Base-by-base conservation (phyloP, 306 rosid genomes). In the Neltuma alba region DNA sequence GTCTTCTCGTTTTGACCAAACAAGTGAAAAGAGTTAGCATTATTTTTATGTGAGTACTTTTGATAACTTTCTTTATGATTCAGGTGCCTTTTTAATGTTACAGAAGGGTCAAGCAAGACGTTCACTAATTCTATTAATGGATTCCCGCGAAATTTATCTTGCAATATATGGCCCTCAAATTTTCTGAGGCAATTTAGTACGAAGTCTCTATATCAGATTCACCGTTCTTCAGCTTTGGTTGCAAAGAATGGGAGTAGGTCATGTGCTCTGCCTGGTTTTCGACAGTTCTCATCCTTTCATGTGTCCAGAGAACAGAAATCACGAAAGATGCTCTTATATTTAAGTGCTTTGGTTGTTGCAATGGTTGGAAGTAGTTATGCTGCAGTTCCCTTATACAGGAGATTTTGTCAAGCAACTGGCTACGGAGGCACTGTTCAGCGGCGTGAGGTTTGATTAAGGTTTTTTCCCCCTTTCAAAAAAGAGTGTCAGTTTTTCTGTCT, bases 371-470 rank as follows among this genome's bases (percentile, higher is more conserved):
- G 86, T 82, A 86, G 88, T 79, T 93, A 95, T 79, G 99, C 99
- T 50, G 94, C 98, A 65, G 97, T 90, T 79, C 97, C 99, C 63
- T 87, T 95, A 16, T 95, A 95, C 76, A 83, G 94, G 80, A 95
- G 94, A 77, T 95, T 93, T 83, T 95, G 99, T 85, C 98, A 93
- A 87, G 99, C 91, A 80, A 93, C 99, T 37, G 97, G 98, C 60
- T 93, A 95, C 74, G 98, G 97, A 79, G 99, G 99, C 85, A 95
- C 99, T 55, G 79, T 91, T 78, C 94, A 87, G 79, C 92, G 96
- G 40, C 93, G 94, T 52, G 99, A 93, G 96, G 97, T 92, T 52
- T 44, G 87, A 47, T 31, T 83, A 31, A 8, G 20, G 79, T 48
- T 72, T 38, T 57, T 71, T 7, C 41, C 61, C n/a, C n/a, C n/a